Conservation (phyloP, 179 eudicot species). For the Pouteria campechiana region DNA sequence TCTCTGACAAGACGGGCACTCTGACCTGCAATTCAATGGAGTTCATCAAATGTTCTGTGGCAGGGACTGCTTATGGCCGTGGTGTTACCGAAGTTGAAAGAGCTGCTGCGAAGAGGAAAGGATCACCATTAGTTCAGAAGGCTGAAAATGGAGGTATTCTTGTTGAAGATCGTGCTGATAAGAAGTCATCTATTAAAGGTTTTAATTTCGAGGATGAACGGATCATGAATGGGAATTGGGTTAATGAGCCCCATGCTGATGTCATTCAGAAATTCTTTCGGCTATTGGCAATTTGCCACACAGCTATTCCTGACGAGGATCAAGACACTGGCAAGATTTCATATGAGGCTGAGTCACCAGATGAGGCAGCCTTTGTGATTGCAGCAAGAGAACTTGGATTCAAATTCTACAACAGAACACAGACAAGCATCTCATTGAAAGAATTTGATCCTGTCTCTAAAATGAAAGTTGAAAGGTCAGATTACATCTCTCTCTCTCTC, state of each 20-base stretch:
- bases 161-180: slow-evolving; percentile 8
- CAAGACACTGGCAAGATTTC: slow-evolving; percentile 55
- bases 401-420: slow-evolving; percentile 73
- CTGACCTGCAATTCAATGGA: slow-evolving; percentile 94
- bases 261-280: slow-evolving; percentile 66
- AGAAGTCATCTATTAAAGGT: slow-evolving; percentile 42
- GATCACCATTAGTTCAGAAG: slow-evolving; percentile 33
- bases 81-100: slow-evolving; percentile 83
- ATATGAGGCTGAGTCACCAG: slow-evolving; percentile 96
- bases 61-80: slow-evolving; percentile 77
- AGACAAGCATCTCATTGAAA: slow-evolving; percentile 46
- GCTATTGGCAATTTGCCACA: slow-evolving; percentile 71
- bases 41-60: slow-evolving; percentile 83
- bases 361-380: slow-evolving; percentile 92
- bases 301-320: slow-evolving; percentile 83
- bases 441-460: slow-evolving; percentile 60
- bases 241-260: slow-evolving; percentile 47
- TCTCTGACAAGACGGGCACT: slow-evolving; percentile 92
- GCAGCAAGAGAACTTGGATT: slow-evolving; percentile 91
- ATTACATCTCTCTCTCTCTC: neutral
- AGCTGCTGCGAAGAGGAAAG: slow-evolving; percentile 78
- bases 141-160: slow-evolving; percentile 13
- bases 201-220: slow-evolving; percentile 82
- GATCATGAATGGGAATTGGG: slow-evolving; percentile 71
- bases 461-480: slow-evolving; percentile 55